These are phyloP conservation scores for Cyanophora paradoxa DNA, from an alignment of 78 protist species.

Conservation along the genomic window DNA sequence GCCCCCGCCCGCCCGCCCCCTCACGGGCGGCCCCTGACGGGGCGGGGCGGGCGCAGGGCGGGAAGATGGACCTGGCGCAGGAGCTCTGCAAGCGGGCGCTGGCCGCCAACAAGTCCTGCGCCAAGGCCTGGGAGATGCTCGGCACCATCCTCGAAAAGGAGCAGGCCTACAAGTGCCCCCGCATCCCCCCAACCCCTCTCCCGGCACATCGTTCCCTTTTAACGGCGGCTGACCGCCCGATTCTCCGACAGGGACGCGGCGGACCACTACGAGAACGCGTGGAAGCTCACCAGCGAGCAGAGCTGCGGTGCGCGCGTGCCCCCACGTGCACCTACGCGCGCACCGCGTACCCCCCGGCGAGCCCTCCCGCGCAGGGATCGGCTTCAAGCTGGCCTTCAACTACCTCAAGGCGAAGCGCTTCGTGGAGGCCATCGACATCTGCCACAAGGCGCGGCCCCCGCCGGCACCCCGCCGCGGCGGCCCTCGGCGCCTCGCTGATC, in stretches of 20 bases:
- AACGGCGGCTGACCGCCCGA: background rate
- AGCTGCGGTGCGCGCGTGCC: too few relatives aligned
- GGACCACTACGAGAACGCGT: constrained; percentile 56
- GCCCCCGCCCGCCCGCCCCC: background rate
- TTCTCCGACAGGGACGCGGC: constrained; percentile 50
- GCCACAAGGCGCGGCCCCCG: constrained; percentile 23
- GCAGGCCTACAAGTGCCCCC: constrained; percentile 18
- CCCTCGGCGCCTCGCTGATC: background rate
- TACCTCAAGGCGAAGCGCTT: constrained; percentile 67
- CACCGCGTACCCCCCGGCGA: background rate
- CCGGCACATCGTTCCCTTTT: background rate
- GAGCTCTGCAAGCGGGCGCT: constrained; percentile 40
- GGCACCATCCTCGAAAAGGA: constrained; percentile 69
- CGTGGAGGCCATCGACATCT: constrained; percentile 64
- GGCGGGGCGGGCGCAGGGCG: background rate
- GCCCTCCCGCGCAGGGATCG: constrained; percentile 38
- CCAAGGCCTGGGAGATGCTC: constrained; percentile 55
- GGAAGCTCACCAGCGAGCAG: constrained; percentile 37
- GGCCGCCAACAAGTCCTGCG: constrained; percentile 43
- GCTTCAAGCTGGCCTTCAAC: constrained; percentile 74
- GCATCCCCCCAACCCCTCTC: background rate
- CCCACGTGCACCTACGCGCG: too few relatives aligned
- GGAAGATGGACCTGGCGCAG: constrained; percentile 38
- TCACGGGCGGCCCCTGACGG: background rate
- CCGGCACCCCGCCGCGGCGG: background rate